Evolutionary conservation across 164 flowering plant species (phyloP), one percentile per base, ranked within the genome.

Genomic region (Chloranthus sessilifolius): DNA sequence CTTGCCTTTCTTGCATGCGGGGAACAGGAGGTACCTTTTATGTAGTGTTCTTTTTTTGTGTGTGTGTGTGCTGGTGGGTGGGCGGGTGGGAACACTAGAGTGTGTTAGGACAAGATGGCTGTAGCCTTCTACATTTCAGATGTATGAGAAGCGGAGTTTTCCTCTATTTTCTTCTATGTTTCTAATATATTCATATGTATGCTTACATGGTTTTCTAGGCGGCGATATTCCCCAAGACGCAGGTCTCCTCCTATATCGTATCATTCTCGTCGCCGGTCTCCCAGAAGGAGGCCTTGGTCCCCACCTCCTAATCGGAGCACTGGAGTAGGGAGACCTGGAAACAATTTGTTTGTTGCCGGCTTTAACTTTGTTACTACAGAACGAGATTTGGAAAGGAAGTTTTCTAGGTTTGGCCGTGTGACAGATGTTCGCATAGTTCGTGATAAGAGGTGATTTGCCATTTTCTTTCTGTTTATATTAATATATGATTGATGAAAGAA

Each of bases 351-450:
- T 68, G 63, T 72, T 55, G 76, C 76, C n/a, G 76, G 73, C 21
- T 72, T 72, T 47, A 59, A 55, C 36, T 72, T 68, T 61, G 59
- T 50, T 25, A 72, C 76, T 21, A 67, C 73, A 37, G 76, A 72
- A 50, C 64, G 67, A 51, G 76, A 72, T 48, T 53, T 72, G 31
- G 73, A 72, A 43, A 64, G 67, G 54, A 72, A 72, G 48, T 72
- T 72, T 45, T 72, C 70, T 19, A 64, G 69, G 56, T 72, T 64
- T 55, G 72, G 76, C 29, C 67, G 65, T 43, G 76, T 72, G 30
- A 56, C 56, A 45, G 64, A 68, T 65, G 67, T 72, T 53, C 76
- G 76, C 37, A 68, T 72, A 11, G 71, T 72, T 58, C 72, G 76
- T 40, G 76, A 72, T 49, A 72, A 56, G 63, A 72, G 76, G 76